Conservation (phyloP, 2,329 filamentous ascomycete species). For the Sporothrix humicola region DNA sequence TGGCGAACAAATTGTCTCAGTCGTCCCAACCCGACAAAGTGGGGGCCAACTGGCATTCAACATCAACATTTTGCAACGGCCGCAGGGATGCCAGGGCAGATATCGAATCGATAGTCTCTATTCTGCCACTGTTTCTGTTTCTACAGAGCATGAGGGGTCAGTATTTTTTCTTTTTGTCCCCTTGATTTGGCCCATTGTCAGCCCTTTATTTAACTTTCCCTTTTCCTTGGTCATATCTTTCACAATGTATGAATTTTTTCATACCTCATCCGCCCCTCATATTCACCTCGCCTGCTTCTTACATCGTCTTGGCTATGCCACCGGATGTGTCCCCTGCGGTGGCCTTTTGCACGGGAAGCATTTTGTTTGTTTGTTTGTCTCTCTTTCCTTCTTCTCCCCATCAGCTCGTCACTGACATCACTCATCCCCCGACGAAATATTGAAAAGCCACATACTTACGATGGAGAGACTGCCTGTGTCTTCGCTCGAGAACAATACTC, state of each 20-base stretch:
- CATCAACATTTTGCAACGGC: not conserved
- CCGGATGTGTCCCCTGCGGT: not conserved
- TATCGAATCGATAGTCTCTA: not conserved
- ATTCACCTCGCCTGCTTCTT: not conserved
- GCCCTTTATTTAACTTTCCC: not conserved
- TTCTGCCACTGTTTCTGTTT: not conserved
- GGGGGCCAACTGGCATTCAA: not conserved
- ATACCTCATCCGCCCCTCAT: not conserved
- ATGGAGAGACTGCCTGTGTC: no score
- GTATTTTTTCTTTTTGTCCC: conserved; percentile 9
- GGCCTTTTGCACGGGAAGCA: not conserved
- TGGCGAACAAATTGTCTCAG: not conserved
- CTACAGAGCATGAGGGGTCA: not conserved
- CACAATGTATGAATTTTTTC: not conserved
- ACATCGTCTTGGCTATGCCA: not conserved
- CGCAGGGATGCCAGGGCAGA: not conserved
- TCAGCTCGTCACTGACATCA: conserved; percentile 2
- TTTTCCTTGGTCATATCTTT: no score
- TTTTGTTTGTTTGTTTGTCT: not conserved
- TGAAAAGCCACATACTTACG: conserved; percentile 2
- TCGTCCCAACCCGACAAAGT: not conserved
- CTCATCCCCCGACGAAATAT: not conserved
- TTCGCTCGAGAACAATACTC: not conserved
- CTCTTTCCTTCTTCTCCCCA: not conserved
- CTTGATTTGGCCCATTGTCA: not conserved